These are phyloP conservation scores for Thozetella sp. DNA, from an alignment of 495 filamentous ascomycete genomes.

Conservation along the genomic window DNA sequence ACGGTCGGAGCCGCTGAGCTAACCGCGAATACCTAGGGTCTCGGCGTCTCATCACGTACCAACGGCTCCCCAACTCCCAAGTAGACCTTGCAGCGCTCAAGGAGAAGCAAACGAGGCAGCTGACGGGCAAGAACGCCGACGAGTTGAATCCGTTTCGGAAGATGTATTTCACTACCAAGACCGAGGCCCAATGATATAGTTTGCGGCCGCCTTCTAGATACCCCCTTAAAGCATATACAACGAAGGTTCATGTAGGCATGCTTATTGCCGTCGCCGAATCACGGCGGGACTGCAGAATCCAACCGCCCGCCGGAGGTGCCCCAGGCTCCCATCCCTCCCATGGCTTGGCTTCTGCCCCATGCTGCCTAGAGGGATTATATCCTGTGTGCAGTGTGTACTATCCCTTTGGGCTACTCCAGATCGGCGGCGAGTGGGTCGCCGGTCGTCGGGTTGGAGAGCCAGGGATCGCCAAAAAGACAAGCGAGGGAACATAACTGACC, in stretches of 20 bases:
- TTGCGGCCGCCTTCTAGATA: constrained; percentile 19
- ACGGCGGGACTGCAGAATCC: constrained; percentile 4
- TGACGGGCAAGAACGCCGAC: constrained; percentile 56
- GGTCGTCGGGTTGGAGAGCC: background rate
- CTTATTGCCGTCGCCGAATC: background rate
- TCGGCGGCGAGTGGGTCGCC: background rate
- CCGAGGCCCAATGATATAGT: constrained; percentile 14
- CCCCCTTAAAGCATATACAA: constrained; percentile 23
- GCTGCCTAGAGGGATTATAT: background rate
- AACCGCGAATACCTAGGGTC: constrained; percentile 60
- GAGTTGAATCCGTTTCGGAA: constrained; percentile 82
- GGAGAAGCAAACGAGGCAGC: constrained; percentile 35
- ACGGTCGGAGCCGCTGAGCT: background rate
- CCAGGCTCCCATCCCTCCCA: background rate
- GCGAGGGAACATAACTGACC: background rate
- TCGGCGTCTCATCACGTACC: constrained; percentile 82
- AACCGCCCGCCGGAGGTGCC: background rate
- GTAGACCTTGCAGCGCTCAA: constrained; percentile 42
- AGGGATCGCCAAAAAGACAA: background rate
- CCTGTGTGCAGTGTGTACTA: background rate
- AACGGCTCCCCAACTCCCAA: constrained; percentile 65
- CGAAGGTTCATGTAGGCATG: constrained; percentile 2
- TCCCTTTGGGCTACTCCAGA: background rate
- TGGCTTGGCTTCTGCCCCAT: background rate
- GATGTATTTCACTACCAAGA: constrained; percentile 57